Evolutionary conservation across 805 yeast species (phyloP).

Genomic region (Dipodascopsis uninucleata): DNA sequence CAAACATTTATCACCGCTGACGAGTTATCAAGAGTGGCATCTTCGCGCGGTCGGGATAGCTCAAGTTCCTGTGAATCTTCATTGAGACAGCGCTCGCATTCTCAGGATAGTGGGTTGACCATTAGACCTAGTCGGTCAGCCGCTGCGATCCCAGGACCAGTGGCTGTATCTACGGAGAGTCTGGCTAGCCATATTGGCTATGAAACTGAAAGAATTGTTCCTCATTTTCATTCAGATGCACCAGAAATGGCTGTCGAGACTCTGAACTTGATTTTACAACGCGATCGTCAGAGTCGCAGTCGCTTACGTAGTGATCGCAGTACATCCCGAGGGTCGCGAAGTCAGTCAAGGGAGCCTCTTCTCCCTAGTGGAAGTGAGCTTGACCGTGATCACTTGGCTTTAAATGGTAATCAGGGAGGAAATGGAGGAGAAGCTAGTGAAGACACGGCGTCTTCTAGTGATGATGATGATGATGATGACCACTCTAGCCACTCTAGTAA

Average conservation of each 20-base stretch:
- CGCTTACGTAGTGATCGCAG: conserved; percentile 8
- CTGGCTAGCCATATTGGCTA: conserved; percentile 7
- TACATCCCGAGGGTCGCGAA: not conserved
- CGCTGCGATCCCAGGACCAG: conserved; percentile 28
- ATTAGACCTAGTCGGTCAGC: conserved; percentile 26
- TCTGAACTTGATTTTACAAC: conserved; percentile 17
- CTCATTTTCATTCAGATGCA: conserved; percentile 17
- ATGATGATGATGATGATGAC: conserved; percentile 3
- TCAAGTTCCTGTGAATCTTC: conserved; percentile 4
- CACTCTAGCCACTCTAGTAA: conserved; percentile 11
- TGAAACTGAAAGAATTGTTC: conserved; percentile 8
- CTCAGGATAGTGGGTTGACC: conserved; percentile 17
- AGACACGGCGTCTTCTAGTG: not conserved
- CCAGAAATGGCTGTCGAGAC: conserved; percentile 17
- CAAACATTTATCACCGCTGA: conserved; percentile 26
- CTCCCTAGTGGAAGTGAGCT: too few relatives aligned
- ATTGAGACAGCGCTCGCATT: conserved; percentile 4
- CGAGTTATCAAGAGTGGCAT: conserved; percentile 17
- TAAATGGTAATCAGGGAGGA: too few relatives aligned
- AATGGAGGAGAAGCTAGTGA: too few relatives aligned
- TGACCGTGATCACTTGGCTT: too few relatives aligned
- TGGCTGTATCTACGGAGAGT: conserved; percentile 23
- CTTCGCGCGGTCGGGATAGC: not conserved
- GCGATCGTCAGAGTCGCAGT: conserved; percentile 4
- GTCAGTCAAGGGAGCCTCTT: too few relatives aligned